These are phyloP conservation scores for Orbilia oligospora DNA, from an alignment of 2,329 filamentous ascomycete genomes.

Conservation along the genomic window DNA sequence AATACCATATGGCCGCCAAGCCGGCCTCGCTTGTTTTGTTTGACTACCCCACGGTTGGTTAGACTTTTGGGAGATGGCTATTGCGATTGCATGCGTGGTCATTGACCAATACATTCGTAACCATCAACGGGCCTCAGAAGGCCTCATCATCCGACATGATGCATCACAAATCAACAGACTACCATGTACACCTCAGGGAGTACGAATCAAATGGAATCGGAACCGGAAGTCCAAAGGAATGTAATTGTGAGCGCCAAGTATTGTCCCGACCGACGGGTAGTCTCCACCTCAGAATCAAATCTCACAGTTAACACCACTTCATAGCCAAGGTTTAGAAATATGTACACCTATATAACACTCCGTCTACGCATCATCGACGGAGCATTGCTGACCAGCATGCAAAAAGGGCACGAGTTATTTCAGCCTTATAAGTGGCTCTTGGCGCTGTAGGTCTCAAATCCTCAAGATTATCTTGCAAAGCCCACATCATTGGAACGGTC, in stretches of 20 bases:
- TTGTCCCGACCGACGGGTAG: slow-evolving; percentile 25
- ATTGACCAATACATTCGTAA: not conserved
- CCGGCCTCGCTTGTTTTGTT: too few species aligned
- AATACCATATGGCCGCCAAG: too few species aligned
- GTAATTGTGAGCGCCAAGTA: slow-evolving; percentile 18
- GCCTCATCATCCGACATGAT: not conserved
- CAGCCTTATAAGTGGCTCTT: slow-evolving; percentile 51
- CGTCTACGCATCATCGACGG: slow-evolving; percentile 43
- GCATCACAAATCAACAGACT: not conserved
- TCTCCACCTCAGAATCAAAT: slow-evolving; percentile 1
- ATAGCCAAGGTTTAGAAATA: too few species aligned
- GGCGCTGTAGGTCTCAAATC: slow-evolving; percentile 30
- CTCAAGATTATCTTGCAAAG: slow-evolving; percentile 29
- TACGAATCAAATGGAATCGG: not conserved
- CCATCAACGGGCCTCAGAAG: not conserved
- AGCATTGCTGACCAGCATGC: slow-evolving; percentile 42
- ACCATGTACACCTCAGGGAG: not conserved
- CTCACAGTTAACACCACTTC: not conserved
- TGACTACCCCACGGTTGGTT: too few species aligned
- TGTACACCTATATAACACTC: slow-evolving; percentile 30
- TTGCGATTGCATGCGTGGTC: too few species aligned
- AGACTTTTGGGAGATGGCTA: too few species aligned
- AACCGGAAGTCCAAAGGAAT: not conserved
- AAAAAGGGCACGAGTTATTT: not conserved
- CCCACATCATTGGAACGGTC: not conserved